Evolutionary conservation across 140 eudicot genomes (phyloP).

Genomic region (Anethum foeniculum): DNA sequence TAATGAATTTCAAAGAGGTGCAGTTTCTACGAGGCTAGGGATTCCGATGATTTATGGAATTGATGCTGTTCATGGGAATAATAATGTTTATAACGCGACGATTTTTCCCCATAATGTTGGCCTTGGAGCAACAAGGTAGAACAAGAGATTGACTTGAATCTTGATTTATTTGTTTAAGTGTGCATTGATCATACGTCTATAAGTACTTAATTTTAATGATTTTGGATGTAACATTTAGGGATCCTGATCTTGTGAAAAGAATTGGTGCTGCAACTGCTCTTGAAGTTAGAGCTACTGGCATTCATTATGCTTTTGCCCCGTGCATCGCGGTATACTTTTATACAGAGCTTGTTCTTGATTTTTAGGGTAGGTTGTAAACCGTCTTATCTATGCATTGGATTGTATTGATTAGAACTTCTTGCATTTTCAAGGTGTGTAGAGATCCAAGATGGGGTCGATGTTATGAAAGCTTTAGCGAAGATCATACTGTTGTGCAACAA

Average conservation of each 20-base stretch:
- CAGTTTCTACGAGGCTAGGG: background rate
- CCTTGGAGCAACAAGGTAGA: slow-evolving; percentile 9
- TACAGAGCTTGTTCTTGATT: background rate
- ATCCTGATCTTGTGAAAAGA: slow-evolving; percentile 12
- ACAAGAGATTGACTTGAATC: background rate
- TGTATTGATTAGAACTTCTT: background rate
- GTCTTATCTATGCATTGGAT: background rate
- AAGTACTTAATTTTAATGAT: background rate
- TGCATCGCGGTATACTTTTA: background rate
- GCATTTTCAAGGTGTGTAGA: slow-evolving; percentile 10
- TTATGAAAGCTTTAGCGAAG: slow-evolving; percentile 13
- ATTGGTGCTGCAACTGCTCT: slow-evolving; percentile 16
- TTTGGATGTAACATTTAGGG: background rate
- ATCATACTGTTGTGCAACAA: slow-evolving; percentile 12
- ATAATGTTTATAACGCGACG: slow-evolving; percentile 1
- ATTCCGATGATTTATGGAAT: slow-evolving; percentile 4
- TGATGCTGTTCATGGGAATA: slow-evolving; percentile 12
- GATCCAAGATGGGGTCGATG: slow-evolving; percentile 15
- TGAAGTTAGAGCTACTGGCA: slow-evolving; percentile 8
- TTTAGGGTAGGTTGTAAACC: background rate
- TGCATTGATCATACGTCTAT: background rate
- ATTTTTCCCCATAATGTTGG: slow-evolving; percentile 10
- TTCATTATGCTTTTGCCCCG: slow-evolving; percentile 1
- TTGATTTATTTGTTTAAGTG: no score
- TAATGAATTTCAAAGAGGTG: background rate